Evolutionary conservation across 2,329 filamentous ascomycete genomes (phyloP), one percentile per base, ranked within the genome.

Genomic region (Torrubiellomyces zombiae): DNA sequence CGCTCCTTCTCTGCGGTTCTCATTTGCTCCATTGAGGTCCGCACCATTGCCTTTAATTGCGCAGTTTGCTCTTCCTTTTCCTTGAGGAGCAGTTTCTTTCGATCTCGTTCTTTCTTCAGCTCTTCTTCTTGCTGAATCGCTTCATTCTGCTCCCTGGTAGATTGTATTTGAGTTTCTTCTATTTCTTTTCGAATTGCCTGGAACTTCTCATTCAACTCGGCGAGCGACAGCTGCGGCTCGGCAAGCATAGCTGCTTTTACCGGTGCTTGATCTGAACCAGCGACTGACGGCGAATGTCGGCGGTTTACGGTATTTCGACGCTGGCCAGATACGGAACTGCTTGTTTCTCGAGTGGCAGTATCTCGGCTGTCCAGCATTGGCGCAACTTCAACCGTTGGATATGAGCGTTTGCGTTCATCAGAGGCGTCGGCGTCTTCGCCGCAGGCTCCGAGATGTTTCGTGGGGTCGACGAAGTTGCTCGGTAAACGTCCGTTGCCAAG

Each of bases 41-140:
- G 75, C 26, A 91, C 74, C 43, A 86, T 75, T 33, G 76, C 76
- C 41, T 78, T 81, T 27, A 94, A 53, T 42, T 83, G 82, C 21
- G 80, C 74, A 24, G 82, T 94, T 25, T 75, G 78, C 40, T 91
- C 82, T 35, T 95, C 86, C 47, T 91, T 93, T 42, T 92, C 81
- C 45, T 80, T 89, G 27, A 89, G 60, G 12, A 74, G 64, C 32
- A 75, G 74, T 39, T 67, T 75, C 45, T 93, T 72, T 25, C 75
- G 67, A 36, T 91, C 80, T 31, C 81, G 76, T 39, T 92, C 81
- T 30, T 72, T 72, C 27, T 75, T 69, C 16, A 93, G 46, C 21
- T 79, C 70, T 19, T 70, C 65, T 35, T 80, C 54, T 26, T 67
- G 53, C n/a, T 62, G 56, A 35, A 67, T 68, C 30, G 70, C 71